These are phyloP conservation scores for Penicillium sp. DNA, from an alignment of 2,329 filamentous ascomycete species.

Conservation along the genomic window DNA sequence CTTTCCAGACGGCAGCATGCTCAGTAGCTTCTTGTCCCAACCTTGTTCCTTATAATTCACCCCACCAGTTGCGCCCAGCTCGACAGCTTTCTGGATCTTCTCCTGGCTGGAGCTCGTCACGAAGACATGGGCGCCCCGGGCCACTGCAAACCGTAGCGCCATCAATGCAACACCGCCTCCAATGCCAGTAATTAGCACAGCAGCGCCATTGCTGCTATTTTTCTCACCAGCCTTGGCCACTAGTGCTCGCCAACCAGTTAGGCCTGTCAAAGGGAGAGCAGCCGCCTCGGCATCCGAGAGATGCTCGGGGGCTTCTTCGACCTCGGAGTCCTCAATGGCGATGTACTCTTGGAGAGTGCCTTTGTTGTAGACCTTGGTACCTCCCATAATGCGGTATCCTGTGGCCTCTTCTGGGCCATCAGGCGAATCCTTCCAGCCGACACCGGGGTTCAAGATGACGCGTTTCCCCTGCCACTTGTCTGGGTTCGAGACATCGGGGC, in stretches of 20 bases:
- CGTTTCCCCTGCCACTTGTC: slow-evolving; percentile 57
- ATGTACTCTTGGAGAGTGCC: slow-evolving; percentile 75
- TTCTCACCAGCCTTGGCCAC: slow-evolving; percentile 68
- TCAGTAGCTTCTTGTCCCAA: slow-evolving; percentile 74
- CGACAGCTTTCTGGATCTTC: slow-evolving; percentile 68
- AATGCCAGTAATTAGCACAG: slow-evolving; percentile 84
- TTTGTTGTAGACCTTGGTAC: slow-evolving; percentile 57
- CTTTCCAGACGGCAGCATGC: slow-evolving; percentile 57
- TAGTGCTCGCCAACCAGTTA: slow-evolving; percentile 84
- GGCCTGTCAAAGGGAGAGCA: slow-evolving; percentile 74
- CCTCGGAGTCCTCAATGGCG: slow-evolving; percentile 63
- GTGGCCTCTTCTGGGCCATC: slow-evolving; percentile 65
- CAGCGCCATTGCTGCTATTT: slow-evolving; percentile 54
- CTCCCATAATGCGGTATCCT: slow-evolving; percentile 45
- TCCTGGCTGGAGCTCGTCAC: slow-evolving; percentile 70
- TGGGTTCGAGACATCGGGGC: slow-evolving; percentile 50
- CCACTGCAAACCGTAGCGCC: slow-evolving; percentile 73
- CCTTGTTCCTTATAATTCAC: slow-evolving; percentile 71
- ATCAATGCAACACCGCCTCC: slow-evolving; percentile 86
- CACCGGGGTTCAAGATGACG: slow-evolving; percentile 73
- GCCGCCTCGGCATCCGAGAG: slow-evolving; percentile 70
- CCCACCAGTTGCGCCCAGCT: slow-evolving; percentile 74
- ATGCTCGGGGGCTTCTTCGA: slow-evolving; percentile 72
- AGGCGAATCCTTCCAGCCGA: slow-evolving; percentile 68
- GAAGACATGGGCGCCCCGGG: slow-evolving; percentile 69